phyloP scores from a whole-genome alignment of 202 grass and related monocot genomes.

The Schoenoplectus triqueter region DNA sequence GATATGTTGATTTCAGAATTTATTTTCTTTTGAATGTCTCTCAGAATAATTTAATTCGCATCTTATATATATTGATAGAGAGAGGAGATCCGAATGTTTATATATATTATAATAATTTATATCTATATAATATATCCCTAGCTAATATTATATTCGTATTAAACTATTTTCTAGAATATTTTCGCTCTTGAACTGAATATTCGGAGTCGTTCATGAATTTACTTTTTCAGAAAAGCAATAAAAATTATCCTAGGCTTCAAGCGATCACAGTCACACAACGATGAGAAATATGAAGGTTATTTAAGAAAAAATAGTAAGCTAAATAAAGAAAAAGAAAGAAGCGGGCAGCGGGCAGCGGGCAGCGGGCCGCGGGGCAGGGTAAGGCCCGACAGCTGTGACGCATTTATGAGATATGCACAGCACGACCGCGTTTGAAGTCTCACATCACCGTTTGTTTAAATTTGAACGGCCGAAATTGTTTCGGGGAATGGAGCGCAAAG shows the following conservation, averaged over 20 bases:
- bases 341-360: slow-evolving; percentile 41
- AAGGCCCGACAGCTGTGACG: slow-evolving; percentile 58
- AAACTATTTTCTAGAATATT: neutral
- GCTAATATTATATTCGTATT: too few relatives aligned
- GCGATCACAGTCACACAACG: neutral
- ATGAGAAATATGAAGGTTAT: slow-evolving; percentile 7
- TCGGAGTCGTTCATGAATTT: neutral
- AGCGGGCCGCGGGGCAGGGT: slow-evolving; percentile 49
- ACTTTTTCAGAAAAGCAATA: neutral
- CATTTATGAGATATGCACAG: slow-evolving; percentile 33
- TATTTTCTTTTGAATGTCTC: neutral
- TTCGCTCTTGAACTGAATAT: neutral
- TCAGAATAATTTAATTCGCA: neutral
- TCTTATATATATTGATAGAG: neutral
- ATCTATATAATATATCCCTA: too few relatives aligned
- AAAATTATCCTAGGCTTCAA: neutral
- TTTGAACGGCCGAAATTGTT: slow-evolving; percentile 32
- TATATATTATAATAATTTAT: too few relatives aligned
- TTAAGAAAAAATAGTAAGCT: neutral
- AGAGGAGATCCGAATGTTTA: too few relatives aligned
- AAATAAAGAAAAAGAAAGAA: slow-evolving; percentile 53
- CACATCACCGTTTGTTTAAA: slow-evolving; percentile 44
- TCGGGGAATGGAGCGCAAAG: neutral
- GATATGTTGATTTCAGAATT: neutral
- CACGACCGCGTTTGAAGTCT: neutral